Conservation (phyloP, 805 yeast genomes). For the Tetrapisispora namnaoensis region DNA sequence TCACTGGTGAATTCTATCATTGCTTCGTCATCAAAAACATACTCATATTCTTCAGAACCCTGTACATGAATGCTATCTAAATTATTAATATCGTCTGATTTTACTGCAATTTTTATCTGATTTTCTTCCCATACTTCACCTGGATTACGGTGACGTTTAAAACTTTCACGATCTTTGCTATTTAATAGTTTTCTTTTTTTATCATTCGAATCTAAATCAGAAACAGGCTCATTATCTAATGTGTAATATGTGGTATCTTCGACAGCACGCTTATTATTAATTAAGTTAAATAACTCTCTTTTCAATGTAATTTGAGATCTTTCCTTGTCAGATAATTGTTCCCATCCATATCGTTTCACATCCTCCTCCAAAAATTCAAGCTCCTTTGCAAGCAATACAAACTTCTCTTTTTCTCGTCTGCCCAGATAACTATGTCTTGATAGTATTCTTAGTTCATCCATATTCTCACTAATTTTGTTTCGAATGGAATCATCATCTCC, state of each 20-base stretch:
- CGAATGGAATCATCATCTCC: background rate
- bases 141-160: slow-evolving; percentile 10
- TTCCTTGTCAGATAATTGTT: slow-evolving; percentile 38
- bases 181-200: slow-evolving; percentile 41
- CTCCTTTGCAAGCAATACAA: slow-evolving; percentile 37
- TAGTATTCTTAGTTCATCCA: slow-evolving; percentile 33
- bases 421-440: slow-evolving; percentile 42
- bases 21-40: slow-evolving; percentile 63
- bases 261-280: background rate
- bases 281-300: slow-evolving; percentile 25
- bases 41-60: slow-evolving; percentile 46
- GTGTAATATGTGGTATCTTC: slow-evolving; percentile 26
- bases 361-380: slow-evolving; percentile 41
- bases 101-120: slow-evolving; percentile 22
- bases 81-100: slow-evolving; percentile 9
- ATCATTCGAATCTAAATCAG: slow-evolving; percentile 1
- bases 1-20: slow-evolving; percentile 46
- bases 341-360: slow-evolving; percentile 45
- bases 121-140: slow-evolving; percentile 31
- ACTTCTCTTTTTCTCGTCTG: slow-evolving; percentile 40
- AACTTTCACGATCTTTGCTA: slow-evolving; percentile 18
- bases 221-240: slow-evolving; percentile 45
- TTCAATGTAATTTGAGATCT: slow-evolving; percentile 43
- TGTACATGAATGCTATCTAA: slow-evolving; percentile 19
- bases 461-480: slow-evolving; percentile 10